Evolutionary conservation across 1,139 yeast genomes (phyloP), one percentile per base, ranked within the genome.

Genomic region (Geotrichum europaeum): DNA sequence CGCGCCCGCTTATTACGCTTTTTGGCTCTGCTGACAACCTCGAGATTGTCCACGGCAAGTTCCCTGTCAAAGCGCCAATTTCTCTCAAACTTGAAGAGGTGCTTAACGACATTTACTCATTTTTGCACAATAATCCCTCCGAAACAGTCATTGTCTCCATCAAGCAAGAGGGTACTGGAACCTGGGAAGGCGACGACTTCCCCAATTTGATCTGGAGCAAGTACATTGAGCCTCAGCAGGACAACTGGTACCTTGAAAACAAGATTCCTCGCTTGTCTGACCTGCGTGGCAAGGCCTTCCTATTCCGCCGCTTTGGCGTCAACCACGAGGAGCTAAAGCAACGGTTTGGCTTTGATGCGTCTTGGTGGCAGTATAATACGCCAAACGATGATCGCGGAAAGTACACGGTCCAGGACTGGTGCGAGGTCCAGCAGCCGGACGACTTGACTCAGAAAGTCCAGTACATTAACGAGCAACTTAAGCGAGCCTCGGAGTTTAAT

Each of bases 31-130:
- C 79, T 28, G 78, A 81, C 65, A 84, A 84, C 62, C 78, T 87
- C 65, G 85, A 85, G 67, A 87, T 86, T n/a, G 82, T 85, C 65
- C 94, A 87, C 70, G 92, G 92, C 51, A 84, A 84, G 66, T 87
- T 87, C 74, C 92, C 95, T 0, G 89, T 87, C 52, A 81, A 79
- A 62, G 75, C 86, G 53, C 82, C 86, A 22, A 81, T 83, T 66
- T 83, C 87, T n/a, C 76, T 79, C 65, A 80, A 78, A 70, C 79
- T 82, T 67, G 70, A 70, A 43, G 79, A 74, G 58, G 81, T 73
- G 40, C 80, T 82, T 68, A 73, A 81, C 0, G 89, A 85, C 62
- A 79, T 87, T 49, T 86, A 84, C 70, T 75, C 76, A 12, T 87
- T 85, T 68, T 74, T 87, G 64, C 74, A 77, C n/a, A 64, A 73